Evolutionary conservation across 2,329 filamentous ascomycete species (phyloP).

Genomic region (Lasiodiplodia hormozganensis): DNA sequence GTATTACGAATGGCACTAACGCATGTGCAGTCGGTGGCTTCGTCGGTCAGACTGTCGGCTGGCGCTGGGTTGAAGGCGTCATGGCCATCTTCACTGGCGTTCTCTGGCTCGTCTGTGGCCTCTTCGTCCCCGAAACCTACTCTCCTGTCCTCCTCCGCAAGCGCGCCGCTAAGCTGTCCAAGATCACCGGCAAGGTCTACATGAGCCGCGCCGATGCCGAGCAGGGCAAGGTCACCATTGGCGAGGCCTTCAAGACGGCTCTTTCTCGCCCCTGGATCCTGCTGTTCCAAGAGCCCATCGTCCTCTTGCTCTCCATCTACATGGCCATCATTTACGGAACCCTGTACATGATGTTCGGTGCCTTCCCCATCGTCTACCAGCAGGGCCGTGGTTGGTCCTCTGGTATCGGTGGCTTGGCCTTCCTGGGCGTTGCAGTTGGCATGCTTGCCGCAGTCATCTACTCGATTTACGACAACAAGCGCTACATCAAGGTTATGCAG

Average conservation of each 20-base stretch:
- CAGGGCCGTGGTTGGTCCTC: slow-evolving; percentile 59
- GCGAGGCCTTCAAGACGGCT: slow-evolving; percentile 50
- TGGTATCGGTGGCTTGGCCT: slow-evolving; percentile 56
- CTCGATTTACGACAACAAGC: slow-evolving; percentile 48
- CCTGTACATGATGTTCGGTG: slow-evolving; percentile 59
- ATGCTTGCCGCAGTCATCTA: slow-evolving; percentile 50
- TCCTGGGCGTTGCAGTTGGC: slow-evolving; percentile 56
- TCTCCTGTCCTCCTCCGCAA: slow-evolving; percentile 66
- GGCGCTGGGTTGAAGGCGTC: slow-evolving; percentile 51
- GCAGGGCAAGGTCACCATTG: slow-evolving; percentile 25
- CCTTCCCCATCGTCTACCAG: slow-evolving; percentile 65
- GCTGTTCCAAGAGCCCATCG: slow-evolving; percentile 59
- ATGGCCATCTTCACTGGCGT: slow-evolving; percentile 59
- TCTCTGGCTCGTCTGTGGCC: slow-evolving; percentile 58
- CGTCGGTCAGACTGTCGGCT: slow-evolving; percentile 34
- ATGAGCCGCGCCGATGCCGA: slow-evolving; percentile 29
- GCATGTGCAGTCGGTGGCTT: slow-evolving; percentile 32
- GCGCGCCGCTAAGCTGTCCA: slow-evolving; percentile 66
- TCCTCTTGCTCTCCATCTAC: slow-evolving; percentile 57
- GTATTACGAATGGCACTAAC: not conserved
- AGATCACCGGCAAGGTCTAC: slow-evolving; percentile 61
- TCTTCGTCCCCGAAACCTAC: slow-evolving; percentile 70
- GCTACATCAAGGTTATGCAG: slow-evolving; percentile 50
- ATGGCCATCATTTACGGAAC: slow-evolving; percentile 59
- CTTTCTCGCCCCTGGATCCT: slow-evolving; percentile 57